These are phyloP conservation scores for Corchorus olitorius DNA, from an alignment of 345 rosid species.

Conservation along the genomic window DNA sequence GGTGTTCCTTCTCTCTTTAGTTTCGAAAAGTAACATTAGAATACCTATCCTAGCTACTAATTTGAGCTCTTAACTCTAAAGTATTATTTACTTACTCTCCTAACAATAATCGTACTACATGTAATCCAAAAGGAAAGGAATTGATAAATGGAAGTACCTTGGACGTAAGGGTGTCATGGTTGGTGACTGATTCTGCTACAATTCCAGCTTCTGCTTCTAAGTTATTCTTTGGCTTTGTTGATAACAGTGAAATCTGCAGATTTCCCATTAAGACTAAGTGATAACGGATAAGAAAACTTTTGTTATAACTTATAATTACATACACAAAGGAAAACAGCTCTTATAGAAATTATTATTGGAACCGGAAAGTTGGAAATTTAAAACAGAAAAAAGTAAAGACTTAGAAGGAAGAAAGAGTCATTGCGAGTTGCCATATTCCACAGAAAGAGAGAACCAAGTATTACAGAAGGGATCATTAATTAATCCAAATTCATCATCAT, in stretches of 20 bases:
- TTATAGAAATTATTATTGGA: neutral
- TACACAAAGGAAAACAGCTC: neutral
- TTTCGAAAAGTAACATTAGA: neutral
- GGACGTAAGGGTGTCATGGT: constrained; percentile 29
- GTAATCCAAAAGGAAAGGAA: neutral
- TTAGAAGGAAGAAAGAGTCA: neutral
- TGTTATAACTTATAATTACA: too few species aligned
- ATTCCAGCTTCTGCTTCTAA: constrained; percentile 28
- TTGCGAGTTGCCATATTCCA: neutral
- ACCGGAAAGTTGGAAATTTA: neutral
- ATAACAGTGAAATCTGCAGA: constrained; percentile 48
- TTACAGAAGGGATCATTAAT: neutral
- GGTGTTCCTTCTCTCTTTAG: neutral
- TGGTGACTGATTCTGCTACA: constrained; percentile 41
- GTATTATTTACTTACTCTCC: neutral
- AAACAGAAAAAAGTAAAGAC: neutral
- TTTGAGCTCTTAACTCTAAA: neutral
- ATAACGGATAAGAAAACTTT: neutral
- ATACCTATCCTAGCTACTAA: neutral
- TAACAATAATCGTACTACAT: neutral
- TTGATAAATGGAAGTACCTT: constrained; percentile 41
- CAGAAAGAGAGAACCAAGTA: neutral
- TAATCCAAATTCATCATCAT: neutral
- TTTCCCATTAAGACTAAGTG: constrained; percentile 4
- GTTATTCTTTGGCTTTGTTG: constrained; percentile 34